phyloP scores from a whole-genome alignment of 768 basidiomycete species.

The Kwoniella dendrophila region DNA sequence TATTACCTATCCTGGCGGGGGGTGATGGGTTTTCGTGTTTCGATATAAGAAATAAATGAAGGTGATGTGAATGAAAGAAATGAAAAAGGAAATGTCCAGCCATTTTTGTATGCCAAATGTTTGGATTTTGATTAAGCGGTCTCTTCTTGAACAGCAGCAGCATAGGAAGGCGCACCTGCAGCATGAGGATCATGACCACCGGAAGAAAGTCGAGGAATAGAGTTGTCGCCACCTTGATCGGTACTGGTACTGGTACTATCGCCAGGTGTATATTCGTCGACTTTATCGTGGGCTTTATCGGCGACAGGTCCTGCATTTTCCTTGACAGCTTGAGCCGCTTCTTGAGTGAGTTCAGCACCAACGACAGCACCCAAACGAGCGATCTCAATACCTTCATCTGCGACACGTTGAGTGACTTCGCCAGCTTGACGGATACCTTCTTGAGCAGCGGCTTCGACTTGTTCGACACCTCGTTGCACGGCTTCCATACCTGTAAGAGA shows the following conservation, averaged over 20 bases:
- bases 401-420: slow-evolving; percentile 5
- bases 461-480: neutral
- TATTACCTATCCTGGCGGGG: too few relatives aligned
- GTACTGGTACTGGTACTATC: slow-evolving; percentile 4
- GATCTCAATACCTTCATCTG: neutral
- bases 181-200: slow-evolving; percentile 43
- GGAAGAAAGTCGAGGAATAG: slow-evolving; percentile 25
- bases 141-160: slow-evolving; percentile 17
- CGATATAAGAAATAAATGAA: neutral
- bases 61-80: neutral
- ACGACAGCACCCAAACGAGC: neutral
- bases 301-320: slow-evolving; percentile 3
- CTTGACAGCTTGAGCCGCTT: slow-evolving; percentile 9
- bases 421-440: neutral
- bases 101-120: too few relatives aligned
- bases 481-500: neutral
- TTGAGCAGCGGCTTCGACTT: slow-evolving; percentile 8
- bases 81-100: too few relatives aligned
- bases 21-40: too few relatives aligned
- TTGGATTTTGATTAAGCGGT: neutral
- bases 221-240: slow-evolving; percentile 8
- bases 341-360: slow-evolving; percentile 8
- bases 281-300: neutral
- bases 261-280: slow-evolving; percentile 2
- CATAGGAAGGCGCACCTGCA: slow-evolving; percentile 37